A percentile compares a stretch with the other conserved stretches of the same genome.
Evolutionary conservation across 805 yeast species (phyloP).

Genomic region (Myxozyma melibiosi): DNA sequence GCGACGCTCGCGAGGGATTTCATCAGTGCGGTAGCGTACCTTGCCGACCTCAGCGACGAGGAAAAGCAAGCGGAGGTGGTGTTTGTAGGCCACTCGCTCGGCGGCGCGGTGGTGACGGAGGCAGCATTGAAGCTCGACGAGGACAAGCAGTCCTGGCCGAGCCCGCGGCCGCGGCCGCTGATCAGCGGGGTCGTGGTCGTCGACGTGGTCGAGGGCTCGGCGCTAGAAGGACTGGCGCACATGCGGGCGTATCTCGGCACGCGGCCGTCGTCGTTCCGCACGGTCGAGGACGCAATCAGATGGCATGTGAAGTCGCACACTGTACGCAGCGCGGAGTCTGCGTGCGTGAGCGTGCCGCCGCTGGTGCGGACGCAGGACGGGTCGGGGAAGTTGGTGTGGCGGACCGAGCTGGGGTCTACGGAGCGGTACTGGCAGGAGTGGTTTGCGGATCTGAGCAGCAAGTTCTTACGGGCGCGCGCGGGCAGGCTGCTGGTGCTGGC

Average conservation of each 20-base stretch:
- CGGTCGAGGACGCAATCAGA: constrained; percentile 62
- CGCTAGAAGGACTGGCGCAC: constrained; percentile 63
- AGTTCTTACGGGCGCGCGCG: constrained; percentile 52
- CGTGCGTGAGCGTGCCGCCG: constrained; percentile 75
- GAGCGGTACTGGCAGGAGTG: constrained; percentile 73
- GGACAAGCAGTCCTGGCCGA: constrained; percentile 11
- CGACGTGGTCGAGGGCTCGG: constrained; percentile 95
- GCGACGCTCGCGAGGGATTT: constrained; percentile 63
- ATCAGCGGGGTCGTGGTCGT: constrained; percentile 73
- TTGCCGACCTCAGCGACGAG: constrained; percentile 39
- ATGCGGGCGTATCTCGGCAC: constrained; percentile 67
- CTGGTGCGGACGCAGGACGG: constrained; percentile 47
- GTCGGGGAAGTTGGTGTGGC: constrained; percentile 52
- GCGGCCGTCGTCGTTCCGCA: constrained; percentile 64
- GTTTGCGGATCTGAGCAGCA: constrained; percentile 70
- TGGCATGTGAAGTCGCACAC: constrained; percentile 74
- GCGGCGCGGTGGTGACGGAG: constrained; percentile 79
- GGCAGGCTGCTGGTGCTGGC: constrained; percentile 80
- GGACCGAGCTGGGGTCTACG: constrained; percentile 62
- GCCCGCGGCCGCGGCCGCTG: constrained; percentile 3
- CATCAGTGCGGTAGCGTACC: constrained; percentile 48
- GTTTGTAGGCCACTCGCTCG: constrained; percentile 87
- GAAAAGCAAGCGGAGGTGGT: constrained; percentile 45
- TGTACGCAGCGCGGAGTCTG: constrained; percentile 61
- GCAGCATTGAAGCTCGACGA: constrained; percentile 42